Conservation (phyloP, 495 filamentous ascomycete genomes). For the Pyrenopolyporus hunteri region DNA sequence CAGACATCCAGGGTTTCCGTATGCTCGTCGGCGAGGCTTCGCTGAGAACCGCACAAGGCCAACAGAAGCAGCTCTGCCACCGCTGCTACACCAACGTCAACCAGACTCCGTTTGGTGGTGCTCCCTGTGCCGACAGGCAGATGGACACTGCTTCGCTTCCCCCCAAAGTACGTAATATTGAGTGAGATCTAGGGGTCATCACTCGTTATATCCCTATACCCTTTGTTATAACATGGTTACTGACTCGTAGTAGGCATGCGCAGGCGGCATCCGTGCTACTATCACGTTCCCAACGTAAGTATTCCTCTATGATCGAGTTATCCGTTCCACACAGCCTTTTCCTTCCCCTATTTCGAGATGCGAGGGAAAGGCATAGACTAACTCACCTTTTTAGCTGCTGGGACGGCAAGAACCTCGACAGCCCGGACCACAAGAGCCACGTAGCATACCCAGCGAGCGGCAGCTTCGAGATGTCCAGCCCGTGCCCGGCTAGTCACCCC, state of each 20-base stretch:
- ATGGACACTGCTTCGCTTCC: conserved; percentile 51
- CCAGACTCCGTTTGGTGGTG: conserved; percentile 56
- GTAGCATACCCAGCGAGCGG: conserved; percentile 35
- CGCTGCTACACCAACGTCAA: conserved; percentile 44
- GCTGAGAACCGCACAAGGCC: conserved; percentile 31
- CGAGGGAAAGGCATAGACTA: conserved; percentile 9
- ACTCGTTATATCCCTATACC: too few species aligned
- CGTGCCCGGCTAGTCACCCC: conserved; percentile 51
- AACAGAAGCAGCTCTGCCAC: conserved; percentile 38
- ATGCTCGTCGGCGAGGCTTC: conserved; percentile 49
- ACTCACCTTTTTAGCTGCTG: conserved; percentile 42
- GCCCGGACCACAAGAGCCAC: conserved; percentile 55
- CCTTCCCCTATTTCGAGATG: not conserved
- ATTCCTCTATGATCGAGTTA: not conserved
- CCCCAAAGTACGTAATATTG: conserved; percentile 41
- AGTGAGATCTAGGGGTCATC: too few species aligned
- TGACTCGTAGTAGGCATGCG: conserved; percentile 35
- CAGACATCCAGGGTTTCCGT: conserved; percentile 45
- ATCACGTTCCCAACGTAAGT: conserved; percentile 56
- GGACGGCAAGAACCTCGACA: conserved; percentile 58
- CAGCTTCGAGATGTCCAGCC: conserved; percentile 39
- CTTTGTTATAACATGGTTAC: not conserved
- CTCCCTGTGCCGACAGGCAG: conserved; percentile 51
- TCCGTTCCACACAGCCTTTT: not conserved
- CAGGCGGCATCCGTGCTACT: conserved; percentile 54